These are phyloP conservation scores for Rubia balearica DNA, from an alignment of 305 asterid genomes.

Conservation along the genomic window DNA sequence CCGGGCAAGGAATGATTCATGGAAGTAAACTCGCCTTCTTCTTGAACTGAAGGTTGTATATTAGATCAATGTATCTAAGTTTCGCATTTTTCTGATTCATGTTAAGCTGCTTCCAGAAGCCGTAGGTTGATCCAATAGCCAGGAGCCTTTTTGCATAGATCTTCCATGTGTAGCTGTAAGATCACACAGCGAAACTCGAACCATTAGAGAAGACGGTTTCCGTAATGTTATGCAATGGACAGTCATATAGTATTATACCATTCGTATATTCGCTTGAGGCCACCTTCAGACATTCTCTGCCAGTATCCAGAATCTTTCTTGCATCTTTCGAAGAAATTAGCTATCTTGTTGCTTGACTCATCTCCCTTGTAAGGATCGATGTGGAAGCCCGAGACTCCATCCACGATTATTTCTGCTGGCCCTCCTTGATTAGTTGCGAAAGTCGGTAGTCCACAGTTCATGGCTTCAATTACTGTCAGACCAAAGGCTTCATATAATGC, in stretches of 20 bases:
- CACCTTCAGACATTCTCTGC: conserved; percentile 12
- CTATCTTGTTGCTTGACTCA: too few relatives aligned
- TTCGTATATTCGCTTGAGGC: conserved; percentile 69
- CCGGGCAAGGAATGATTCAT: too few relatives aligned
- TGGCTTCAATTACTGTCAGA: too few relatives aligned
- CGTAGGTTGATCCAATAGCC: conserved; percentile 61
- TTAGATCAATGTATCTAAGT: conserved; percentile 51
- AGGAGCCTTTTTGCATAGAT: conserved; percentile 67
- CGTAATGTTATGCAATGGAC: background rate
- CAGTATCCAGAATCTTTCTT: too few relatives aligned
- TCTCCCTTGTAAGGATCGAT: too few relatives aligned
- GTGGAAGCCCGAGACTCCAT: too few relatives aligned
- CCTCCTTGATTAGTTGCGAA: too few relatives aligned
- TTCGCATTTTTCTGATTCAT: conserved; percentile 49
- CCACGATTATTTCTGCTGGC: too few relatives aligned
- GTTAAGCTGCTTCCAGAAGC: conserved; percentile 60
- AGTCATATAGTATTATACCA: conserved; percentile 32
- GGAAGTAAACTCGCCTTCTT: conserved; percentile 36
- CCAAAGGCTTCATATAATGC: too few relatives aligned
- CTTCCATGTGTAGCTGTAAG: conserved; percentile 73
- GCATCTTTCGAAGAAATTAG: too few relatives aligned
- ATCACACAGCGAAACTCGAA: background rate
- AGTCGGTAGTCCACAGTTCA: too few relatives aligned
- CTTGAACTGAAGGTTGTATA: conserved; percentile 63
- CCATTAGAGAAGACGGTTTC: background rate